Base-by-base conservation (phyloP, 2,329 filamentous ascomycete genomes). In the Didymella keratinophila region DNA sequence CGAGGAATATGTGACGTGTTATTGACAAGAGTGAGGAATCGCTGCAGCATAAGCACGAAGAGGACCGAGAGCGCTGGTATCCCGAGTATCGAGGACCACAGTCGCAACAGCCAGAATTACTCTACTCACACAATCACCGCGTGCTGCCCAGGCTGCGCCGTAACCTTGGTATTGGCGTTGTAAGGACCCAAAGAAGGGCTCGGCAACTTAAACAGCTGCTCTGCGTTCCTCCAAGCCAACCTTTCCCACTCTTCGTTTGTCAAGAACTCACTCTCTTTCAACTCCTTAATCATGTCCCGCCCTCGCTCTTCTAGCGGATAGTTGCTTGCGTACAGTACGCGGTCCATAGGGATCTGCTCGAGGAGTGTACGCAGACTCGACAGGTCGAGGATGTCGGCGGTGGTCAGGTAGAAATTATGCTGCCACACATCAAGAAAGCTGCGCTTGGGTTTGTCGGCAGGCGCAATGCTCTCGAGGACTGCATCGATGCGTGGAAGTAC, bases 391-490 rank as follows among this genome's bases (percentile, higher is more conserved):
- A 82, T 79, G 2, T 85, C 85, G 51, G 79, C 82, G 2, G 84
- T 86, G 1, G 84, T 86, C 25, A 88, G 69, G 80, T 83, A 87
- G 11, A 87, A 72, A 56, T 87, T 87, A 57, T 80, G 73, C 45
- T 82, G 78, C 78, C 82, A 88, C 2, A 86, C 82, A 12, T 83
- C 75, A 14, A 72, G 66, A 45, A 87, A 81, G 0, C 72, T 56
- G 56, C 71, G 70, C 12, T 61, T 66, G 0, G 69, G 67, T 52
- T 61, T 69, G 28, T 64, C 60, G 21, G 52, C 23, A 9, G 27
- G 30, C 2, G 65, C 64, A 9, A 70, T 58, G 27, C 52, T 70
- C 75, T 28, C 58, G 34, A 67, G 60, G 0, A 70, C 46, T 49
- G 30, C 76, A 49, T 59, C 54, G 47, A 81, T 78, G 2, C 84